Conservation (phyloP, 2,329 filamentous ascomycete genomes). For the Aspergillus ochraceoroseus region DNA sequence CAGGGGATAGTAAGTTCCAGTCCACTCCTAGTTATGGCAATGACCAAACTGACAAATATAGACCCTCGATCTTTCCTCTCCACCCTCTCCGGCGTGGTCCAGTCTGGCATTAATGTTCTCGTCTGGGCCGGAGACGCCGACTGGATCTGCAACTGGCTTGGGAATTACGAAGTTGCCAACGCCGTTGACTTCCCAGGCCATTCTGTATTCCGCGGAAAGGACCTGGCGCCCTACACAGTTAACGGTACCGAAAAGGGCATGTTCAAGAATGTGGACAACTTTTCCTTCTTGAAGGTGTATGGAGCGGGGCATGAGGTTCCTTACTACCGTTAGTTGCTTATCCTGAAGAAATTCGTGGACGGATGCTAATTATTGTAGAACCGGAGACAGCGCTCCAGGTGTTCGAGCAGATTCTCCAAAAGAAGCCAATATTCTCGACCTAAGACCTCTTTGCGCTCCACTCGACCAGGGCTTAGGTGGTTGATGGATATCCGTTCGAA, state of each 20-base stretch:
- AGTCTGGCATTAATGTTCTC: slow-evolving; percentile 48
- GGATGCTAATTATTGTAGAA: slow-evolving; percentile 26
- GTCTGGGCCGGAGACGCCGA: slow-evolving; percentile 57
- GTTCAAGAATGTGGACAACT: slow-evolving; percentile 50
- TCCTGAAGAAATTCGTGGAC: slow-evolving; percentile 14
- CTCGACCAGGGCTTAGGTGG: too few species aligned
- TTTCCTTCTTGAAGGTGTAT: slow-evolving; percentile 49
- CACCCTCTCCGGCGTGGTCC: slow-evolving; percentile 45
- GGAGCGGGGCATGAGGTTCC: slow-evolving; percentile 50
- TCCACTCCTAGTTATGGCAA: not conserved
- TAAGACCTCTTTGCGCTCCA: slow-evolving; percentile 1
- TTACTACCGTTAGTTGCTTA: slow-evolving; percentile 43
- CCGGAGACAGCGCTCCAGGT: slow-evolving; percentile 45
- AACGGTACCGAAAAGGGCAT: slow-evolving; percentile 46
- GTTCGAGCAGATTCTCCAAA: slow-evolving; percentile 46
- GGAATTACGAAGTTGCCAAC: slow-evolving; percentile 47
- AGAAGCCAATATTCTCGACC: slow-evolving; percentile 20
- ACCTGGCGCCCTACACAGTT: slow-evolving; percentile 46
- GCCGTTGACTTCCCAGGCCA: slow-evolving; percentile 43
- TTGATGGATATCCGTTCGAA: too few species aligned
- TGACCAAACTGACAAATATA: slow-evolving; percentile 14
- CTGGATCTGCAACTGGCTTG: slow-evolving; percentile 57
- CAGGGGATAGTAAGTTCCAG: slow-evolving; percentile 38
- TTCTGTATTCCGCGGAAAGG: slow-evolving; percentile 39
- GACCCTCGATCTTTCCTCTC: slow-evolving; percentile 45